phyloP scores from a whole-genome alignment of 768 basidiomycete genomes.

The Lepiota venenata region DNA sequence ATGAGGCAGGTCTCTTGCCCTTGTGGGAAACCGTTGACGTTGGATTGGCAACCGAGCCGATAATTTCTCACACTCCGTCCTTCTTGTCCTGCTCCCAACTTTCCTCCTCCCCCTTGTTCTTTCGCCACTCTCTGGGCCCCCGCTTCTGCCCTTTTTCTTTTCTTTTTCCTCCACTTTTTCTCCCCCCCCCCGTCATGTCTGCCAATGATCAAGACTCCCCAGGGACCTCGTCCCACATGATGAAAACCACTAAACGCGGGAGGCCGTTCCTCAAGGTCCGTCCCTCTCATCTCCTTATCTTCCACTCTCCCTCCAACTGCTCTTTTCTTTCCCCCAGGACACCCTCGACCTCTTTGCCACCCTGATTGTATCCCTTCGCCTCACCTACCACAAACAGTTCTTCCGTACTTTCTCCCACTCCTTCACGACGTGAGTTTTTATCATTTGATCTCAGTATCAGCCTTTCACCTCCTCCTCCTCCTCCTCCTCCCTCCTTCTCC shows the following conservation, averaged over 20 bases:
- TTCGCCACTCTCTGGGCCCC: conserved; percentile 23
- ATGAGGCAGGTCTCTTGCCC: conserved; percentile 30
- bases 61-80: conserved; percentile 31
- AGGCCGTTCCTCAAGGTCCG: conserved; percentile 88
- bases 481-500: too few relatives aligned
- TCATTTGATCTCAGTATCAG: conserved; percentile 12
- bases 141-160: conserved; percentile 23
- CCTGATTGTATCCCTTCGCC: conserved; percentile 87
- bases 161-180: conserved; percentile 45
- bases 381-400: conserved; percentile 90
- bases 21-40: conserved; percentile 33
- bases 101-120: conserved; percentile 26
- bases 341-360: conserved; percentile 98
- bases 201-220: conserved; percentile 43
- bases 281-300: conserved; percentile 11
- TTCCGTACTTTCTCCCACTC: conserved; percentile 94
- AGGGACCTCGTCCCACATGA: conserved; percentile 85
- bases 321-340: conserved; percentile 56
- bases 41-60: conserved; percentile 18
- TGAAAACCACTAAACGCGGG: conserved; percentile 97
- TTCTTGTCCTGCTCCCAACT: conserved; percentile 23
- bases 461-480: conserved; percentile 13
- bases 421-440: conserved; percentile 81
- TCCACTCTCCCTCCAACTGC: not conserved
- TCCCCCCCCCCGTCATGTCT: conserved; percentile 32